These are phyloP conservation scores for Boletus rufocinnamomeus DNA, from an alignment of 768 basidiomycete species.

Conservation along the genomic window DNA sequence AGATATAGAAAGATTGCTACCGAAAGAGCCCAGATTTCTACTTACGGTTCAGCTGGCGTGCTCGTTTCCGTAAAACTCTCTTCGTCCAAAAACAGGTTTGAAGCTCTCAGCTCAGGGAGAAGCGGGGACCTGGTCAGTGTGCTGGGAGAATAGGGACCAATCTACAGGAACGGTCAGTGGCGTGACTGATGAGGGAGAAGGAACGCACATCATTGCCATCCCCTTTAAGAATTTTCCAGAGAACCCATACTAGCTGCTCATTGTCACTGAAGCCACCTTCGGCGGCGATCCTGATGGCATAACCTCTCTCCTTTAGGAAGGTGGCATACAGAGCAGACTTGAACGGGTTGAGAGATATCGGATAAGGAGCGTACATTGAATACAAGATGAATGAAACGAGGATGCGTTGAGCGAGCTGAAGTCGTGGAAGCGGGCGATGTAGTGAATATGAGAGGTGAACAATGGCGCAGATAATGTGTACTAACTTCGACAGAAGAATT, in stretches of 20 bases:
- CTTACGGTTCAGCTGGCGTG: conserved; percentile 52
- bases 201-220: conserved; percentile 73
- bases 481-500: conserved; percentile 59
- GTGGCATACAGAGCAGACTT: conserved; percentile 68
- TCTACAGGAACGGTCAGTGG: conserved; percentile 43
- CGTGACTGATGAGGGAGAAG: not conserved
- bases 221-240: conserved; percentile 85
- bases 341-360: conserved; percentile 81
- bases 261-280: conserved; percentile 54
- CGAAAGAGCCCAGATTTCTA: not conserved
- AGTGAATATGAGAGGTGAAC: conserved; percentile 21
- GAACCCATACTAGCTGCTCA: conserved; percentile 82
- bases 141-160: conserved; percentile 79
- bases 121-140: conserved; percentile 73
- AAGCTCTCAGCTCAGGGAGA: conserved; percentile 72
- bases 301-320: conserved; percentile 67
- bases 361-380: conserved; percentile 77
- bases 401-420: conserved; percentile 70
- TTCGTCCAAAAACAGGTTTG: conserved; percentile 69
- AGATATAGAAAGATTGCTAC: conserved; percentile 19
- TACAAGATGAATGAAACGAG: conserved; percentile 79
- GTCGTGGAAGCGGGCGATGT: conserved; percentile 12
- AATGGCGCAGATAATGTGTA: conserved; percentile 15
- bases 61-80: conserved; percentile 49
- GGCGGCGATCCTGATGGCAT: conserved; percentile 53